phyloP scores from a whole-genome alignment of 2,329 filamentous ascomycete genomes.

The Sarocladium brachiariae region DNA sequence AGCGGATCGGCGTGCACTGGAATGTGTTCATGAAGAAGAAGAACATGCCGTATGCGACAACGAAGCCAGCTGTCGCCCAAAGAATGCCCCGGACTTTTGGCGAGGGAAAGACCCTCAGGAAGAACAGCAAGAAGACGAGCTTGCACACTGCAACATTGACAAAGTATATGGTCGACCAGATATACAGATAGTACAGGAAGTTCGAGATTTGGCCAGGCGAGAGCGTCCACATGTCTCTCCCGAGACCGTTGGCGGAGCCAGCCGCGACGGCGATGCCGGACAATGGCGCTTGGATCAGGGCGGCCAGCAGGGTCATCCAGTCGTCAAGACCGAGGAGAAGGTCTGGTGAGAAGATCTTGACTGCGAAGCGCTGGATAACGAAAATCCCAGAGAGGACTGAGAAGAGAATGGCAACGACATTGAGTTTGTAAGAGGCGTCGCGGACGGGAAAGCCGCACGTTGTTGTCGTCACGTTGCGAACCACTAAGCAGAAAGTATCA shows the following conservation, averaged over 20 bases:
- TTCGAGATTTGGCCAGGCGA: slow-evolving; percentile 31
- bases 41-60: slow-evolving; percentile 29
- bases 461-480: slow-evolving; percentile 16
- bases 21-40: slow-evolving; percentile 39
- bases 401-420: slow-evolving; percentile 26
- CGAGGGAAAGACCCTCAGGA: slow-evolving; percentile 45
- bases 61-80: slow-evolving; percentile 34
- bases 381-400: slow-evolving; percentile 31
- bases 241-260: slow-evolving; percentile 34
- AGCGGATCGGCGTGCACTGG: slow-evolving; percentile 43
- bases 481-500: background rate
- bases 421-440: slow-evolving; percentile 26
- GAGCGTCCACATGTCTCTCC: slow-evolving; percentile 45
- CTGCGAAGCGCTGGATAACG: slow-evolving; percentile 33
- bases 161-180: slow-evolving; percentile 40
- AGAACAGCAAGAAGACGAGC: slow-evolving; percentile 47
- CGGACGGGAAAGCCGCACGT: slow-evolving; percentile 21
- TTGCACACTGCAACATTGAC: slow-evolving; percentile 39
- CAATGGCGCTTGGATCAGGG: slow-evolving; percentile 14
- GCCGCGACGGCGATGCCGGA: slow-evolving; percentile 25
- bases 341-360: slow-evolving; percentile 20
- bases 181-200: slow-evolving; percentile 37
- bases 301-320: slow-evolving; percentile 13
- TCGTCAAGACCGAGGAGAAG: slow-evolving; percentile 15
- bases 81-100: slow-evolving; percentile 31